Evolutionary conservation across 306 rosid species (phyloP).

Genomic region (Leucaena leucocephala): DNA sequence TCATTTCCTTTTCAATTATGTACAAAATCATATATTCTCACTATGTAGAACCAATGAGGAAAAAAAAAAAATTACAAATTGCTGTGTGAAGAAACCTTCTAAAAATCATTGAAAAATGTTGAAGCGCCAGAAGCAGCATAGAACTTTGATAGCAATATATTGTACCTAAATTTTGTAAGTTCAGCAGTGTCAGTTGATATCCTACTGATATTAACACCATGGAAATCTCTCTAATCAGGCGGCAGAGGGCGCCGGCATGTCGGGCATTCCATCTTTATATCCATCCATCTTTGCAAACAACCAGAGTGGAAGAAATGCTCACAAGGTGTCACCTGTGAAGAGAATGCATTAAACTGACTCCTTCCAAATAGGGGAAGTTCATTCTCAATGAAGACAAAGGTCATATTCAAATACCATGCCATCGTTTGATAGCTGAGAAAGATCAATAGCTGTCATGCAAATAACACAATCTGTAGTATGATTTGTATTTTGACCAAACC

Average conservation of each 20-base stretch:
- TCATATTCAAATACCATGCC: constrained; percentile 72
- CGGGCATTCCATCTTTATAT: constrained; percentile 98
- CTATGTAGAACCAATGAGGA: constrained; percentile 28
- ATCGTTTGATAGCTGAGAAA: constrained; percentile 60
- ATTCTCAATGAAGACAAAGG: constrained; percentile 6
- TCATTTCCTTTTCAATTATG: constrained; percentile 16
- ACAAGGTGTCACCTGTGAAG: constrained; percentile 87
- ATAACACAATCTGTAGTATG: constrained; percentile 84
- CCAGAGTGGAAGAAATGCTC: constrained; percentile 96
- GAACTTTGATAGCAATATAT: constrained; percentile 5
- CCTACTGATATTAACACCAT: constrained; percentile 49
- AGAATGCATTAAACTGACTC: constrained; percentile 29
- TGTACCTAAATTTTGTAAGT: constrained; percentile 52
- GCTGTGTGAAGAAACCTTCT: constrained; percentile 23
- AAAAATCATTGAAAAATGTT: constrained; percentile 23
- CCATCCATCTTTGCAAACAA: constrained; percentile 99
- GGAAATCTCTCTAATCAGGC: constrained; percentile 53
- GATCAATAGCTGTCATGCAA: constrained; percentile 89
- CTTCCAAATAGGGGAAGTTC: background rate
- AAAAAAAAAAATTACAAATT: constrained; percentile 39
- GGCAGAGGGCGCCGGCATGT: constrained; percentile 93
- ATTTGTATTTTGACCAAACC: constrained; percentile 59
- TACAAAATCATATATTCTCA: constrained; percentile 40
- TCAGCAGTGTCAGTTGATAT: constrained; percentile 56
- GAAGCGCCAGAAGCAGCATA: background rate